Evolutionary conservation across 805 yeast species (phyloP), one percentile per base, ranked within the genome.

Genomic region (Candida nanaspora): DNA sequence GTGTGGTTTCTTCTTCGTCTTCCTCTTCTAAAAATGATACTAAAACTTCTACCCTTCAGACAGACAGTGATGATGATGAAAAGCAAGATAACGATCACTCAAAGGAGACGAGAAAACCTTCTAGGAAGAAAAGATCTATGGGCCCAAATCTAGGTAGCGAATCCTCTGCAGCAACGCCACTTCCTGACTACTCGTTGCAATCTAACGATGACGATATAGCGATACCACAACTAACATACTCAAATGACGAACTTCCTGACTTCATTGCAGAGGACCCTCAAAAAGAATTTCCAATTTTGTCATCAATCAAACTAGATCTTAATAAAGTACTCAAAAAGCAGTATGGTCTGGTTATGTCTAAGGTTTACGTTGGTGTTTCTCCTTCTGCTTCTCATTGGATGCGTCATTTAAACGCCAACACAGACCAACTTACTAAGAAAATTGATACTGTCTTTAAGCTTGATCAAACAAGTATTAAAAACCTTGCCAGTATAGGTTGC

Each of bases 401-500:
- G 38, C 4, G n/a, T 13, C 19, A 26, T 27, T 7, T 18, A 4
- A 3, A 16, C 29, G 38, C n/a, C n/a, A n/a, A n/a, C n/a, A n/a
- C n/a, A n/a, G n/a, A n/a, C n/a, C n/a, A n/a, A n/a, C n/a, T n/a
- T n/a, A n/a, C n/a, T n/a, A n/a, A n/a, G n/a, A n/a, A n/a, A n/a
- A n/a, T n/a, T 19, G 38, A 23, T 11, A 25, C 38, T 11, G 38
- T 19, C 13, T 35, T 35, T 16, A 9, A 8, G 10, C 19, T 35
- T 11, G 38, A 35, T 27, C 25, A 25, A 13, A 16, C 74, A 22
- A 89, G 84, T 47, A 65, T 82, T 51, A 81, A 80, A 52, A 72
- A 80, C 34, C 63, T 85, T 45, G 72, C 77, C 47, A 50, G 77
- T 42, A 66, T 80, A 42, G 91, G 91, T 9, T 86, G 91, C 4